Conservation (phyloP, 306 rosid genomes). For the Ormosia emarginata region DNA sequence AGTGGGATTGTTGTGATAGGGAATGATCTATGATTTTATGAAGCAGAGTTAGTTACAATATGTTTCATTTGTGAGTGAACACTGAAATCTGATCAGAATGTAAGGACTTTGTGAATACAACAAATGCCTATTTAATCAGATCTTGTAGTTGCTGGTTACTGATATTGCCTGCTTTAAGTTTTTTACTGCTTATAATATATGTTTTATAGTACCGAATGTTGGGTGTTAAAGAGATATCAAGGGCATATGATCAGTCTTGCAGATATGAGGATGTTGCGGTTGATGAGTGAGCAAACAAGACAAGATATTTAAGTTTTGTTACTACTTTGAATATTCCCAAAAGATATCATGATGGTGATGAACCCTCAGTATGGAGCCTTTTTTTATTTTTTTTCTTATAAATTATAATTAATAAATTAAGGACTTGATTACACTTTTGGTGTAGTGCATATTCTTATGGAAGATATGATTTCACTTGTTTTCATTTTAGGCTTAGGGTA, state of each 20-base stretch:
- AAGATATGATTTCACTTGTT: neutral
- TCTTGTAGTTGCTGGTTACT: neutral
- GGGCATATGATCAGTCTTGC: too few species aligned
- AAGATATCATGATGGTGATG: neutral
- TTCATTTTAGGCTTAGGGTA: neutral
- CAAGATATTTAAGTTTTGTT: neutral
- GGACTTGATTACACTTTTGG: neutral
- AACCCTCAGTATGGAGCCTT: neutral
- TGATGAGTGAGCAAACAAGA: too few species aligned
- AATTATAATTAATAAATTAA: neutral
- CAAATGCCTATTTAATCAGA: neutral
- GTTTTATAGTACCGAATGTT: too few species aligned
- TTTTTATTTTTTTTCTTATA: neutral
- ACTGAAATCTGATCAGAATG: neutral
- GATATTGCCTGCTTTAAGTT: neutral
- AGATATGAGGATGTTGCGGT: too few species aligned
- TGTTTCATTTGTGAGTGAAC: neutral
- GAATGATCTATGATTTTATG: neutral
- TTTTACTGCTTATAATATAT: neutral
- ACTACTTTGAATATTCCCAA: neutral
- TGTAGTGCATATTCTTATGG: neutral
- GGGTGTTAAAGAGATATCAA: too few species aligned
- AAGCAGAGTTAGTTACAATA: conserved; percentile 9
- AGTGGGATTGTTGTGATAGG: neutral
- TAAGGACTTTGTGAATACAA: conserved; percentile 25